These are phyloP conservation scores for Suillus fuscotomentosus DNA, from an alignment of 768 basidiomycete species.

Conservation along the genomic window DNA sequence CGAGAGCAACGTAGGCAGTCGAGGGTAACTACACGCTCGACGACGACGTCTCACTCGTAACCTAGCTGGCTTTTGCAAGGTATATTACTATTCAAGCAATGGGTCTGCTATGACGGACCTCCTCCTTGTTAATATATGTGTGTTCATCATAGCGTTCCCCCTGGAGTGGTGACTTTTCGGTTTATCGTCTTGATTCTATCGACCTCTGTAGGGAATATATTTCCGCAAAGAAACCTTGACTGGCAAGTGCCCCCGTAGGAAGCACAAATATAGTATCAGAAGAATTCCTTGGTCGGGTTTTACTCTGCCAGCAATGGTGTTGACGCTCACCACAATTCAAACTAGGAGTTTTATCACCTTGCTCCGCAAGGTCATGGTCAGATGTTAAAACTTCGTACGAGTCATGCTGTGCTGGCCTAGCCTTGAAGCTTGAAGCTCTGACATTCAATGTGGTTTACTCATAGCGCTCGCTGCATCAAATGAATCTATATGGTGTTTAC, in stretches of 20 bases:
- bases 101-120: neutral
- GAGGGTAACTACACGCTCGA: constrained; percentile 14
- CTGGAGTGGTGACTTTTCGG: neutral
- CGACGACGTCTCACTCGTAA: neutral
- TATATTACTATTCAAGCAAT: neutral
- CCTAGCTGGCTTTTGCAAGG: neutral
- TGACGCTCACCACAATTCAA: neutral
- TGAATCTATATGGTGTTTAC: no score
- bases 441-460: no score
- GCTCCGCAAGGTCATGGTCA: no score
- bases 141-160: neutral
- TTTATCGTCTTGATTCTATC: constrained; percentile 27
- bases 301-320: neutral
- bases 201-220: constrained; percentile 40
- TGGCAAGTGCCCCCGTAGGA: constrained; percentile 42
- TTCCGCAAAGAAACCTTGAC: constrained; percentile 43
- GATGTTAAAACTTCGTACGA: no score
- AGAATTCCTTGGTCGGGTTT: constrained; percentile 34
- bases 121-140: neutral
- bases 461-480: no score
- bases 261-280: constrained; percentile 39
- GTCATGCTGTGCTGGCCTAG: no score
- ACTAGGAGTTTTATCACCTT: neutral
- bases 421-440: no score
- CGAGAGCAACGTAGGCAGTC: constrained; percentile 25